phyloP scores from a whole-genome alignment of 371 early-diverging fungal genomes.

The Dinochytrium kinnereticum region DNA sequence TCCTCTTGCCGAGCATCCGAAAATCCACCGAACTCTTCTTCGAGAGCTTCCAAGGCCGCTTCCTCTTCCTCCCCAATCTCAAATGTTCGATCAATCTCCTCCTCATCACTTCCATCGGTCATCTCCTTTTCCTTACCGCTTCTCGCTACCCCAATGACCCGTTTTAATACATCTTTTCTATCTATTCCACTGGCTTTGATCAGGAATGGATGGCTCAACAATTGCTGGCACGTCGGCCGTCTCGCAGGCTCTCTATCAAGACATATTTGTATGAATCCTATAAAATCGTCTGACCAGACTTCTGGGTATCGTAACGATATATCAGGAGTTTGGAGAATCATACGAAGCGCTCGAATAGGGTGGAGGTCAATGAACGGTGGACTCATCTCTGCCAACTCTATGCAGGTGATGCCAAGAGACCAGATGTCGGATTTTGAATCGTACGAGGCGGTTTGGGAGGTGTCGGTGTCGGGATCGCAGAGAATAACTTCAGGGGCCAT shows the following conservation, averaged over 20 bases:
- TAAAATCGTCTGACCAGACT: slow-evolving; percentile 53
- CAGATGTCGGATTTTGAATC: slow-evolving; percentile 63
- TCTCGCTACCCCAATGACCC: neutral
- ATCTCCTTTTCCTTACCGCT: neutral
- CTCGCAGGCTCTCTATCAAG: slow-evolving; percentile 53
- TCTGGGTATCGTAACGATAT: slow-evolving; percentile 58
- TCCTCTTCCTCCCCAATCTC: slow-evolving; percentile 55
- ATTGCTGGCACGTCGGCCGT: slow-evolving; percentile 54
- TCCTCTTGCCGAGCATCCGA: too few species aligned
- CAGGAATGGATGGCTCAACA: slow-evolving; percentile 60
- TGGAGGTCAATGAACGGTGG: slow-evolving; percentile 66
- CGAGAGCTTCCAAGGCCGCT: slow-evolving; percentile 26
- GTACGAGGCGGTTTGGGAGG: slow-evolving; percentile 38
- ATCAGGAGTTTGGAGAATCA: slow-evolving; percentile 53
- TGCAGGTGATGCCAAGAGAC: slow-evolving; percentile 66
- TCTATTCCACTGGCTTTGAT: slow-evolving; percentile 40
- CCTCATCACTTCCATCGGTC: slow-evolving; percentile 53
- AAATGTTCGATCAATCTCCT: too few species aligned
- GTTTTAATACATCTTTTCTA: too few species aligned
- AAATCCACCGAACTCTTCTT: neutral
- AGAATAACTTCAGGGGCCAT: slow-evolving; percentile 67
- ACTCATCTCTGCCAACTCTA: slow-evolving; percentile 64
- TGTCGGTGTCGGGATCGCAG: slow-evolving; percentile 47
- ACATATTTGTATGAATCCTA: slow-evolving; percentile 55
- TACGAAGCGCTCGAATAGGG: slow-evolving; percentile 59